These are phyloP conservation scores for Polytolypa hystricis DNA, from an alignment of 2,329 filamentous ascomycete genomes.

Conservation along the genomic window DNA sequence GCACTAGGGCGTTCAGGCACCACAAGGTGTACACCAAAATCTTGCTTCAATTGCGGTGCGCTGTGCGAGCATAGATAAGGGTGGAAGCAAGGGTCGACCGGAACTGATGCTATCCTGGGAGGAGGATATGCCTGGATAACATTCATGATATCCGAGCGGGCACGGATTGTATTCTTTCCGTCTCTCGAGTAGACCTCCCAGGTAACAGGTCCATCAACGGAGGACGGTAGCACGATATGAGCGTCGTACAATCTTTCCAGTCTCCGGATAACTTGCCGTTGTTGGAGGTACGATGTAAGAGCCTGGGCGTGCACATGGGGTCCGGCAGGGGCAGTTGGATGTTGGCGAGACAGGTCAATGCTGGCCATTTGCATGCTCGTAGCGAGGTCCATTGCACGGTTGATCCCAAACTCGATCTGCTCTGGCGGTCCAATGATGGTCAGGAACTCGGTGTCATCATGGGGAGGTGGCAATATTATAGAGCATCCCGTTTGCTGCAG, in stretches of 20 bases:
- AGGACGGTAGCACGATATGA: constrained; percentile 72
- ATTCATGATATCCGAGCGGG: constrained; percentile 39
- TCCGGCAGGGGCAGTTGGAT: constrained; percentile 60
- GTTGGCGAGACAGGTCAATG: constrained; percentile 71
- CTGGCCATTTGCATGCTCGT: constrained; percentile 75
- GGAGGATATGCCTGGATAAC: constrained; percentile 39
- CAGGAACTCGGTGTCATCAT: constrained; percentile 69
- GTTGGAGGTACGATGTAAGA: constrained; percentile 75
- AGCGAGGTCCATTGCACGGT: constrained; percentile 79
- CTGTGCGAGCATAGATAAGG: constrained; percentile 33
- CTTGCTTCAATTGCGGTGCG: constrained; percentile 27
- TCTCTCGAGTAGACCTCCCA: constrained; percentile 87
- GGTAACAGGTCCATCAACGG: constrained; percentile 54
- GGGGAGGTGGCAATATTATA: constrained; percentile 65
- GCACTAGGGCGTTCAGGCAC: constrained; percentile 34
- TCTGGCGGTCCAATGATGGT: constrained; percentile 73
- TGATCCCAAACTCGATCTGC: constrained; percentile 61
- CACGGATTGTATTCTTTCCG: constrained; percentile 57
- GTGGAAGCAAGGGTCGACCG: constrained; percentile 40
- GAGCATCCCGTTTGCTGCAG: constrained; percentile 82
- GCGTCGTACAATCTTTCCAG: constrained; percentile 71
- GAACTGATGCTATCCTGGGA: constrained; percentile 32
- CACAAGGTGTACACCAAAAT: constrained; percentile 38
- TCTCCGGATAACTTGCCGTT: constrained; percentile 69
- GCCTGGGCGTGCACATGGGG: constrained; percentile 71